Evolutionary conservation across 2,329 filamentous ascomycete species (phyloP).

Genomic region (Xylariaceae sp.): DNA sequence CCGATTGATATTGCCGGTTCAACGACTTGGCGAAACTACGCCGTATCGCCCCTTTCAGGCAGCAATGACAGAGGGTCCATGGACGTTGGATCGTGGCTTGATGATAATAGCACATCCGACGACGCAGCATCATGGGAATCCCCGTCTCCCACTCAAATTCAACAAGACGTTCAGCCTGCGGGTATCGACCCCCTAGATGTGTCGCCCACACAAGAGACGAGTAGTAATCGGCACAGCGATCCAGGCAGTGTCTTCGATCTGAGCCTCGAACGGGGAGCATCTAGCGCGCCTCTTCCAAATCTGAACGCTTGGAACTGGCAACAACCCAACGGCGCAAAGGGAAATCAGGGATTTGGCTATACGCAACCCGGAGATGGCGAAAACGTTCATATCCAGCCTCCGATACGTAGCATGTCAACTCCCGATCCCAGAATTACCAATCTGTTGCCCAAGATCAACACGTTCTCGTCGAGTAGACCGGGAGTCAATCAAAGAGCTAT

Average conservation of each 20-base stretch:
- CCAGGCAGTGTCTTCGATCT: slow-evolving; percentile 22
- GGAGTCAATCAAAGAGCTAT: slow-evolving; percentile 8
- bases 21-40: slow-evolving; percentile 15
- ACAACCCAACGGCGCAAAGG: slow-evolving; percentile 1
- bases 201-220: slow-evolving; percentile 15
- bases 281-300: slow-evolving; percentile 17
- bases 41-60: slow-evolving; percentile 28
- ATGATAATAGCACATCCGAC: slow-evolving; percentile 14
- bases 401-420: not conserved
- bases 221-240: slow-evolving; percentile 25
- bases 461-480: slow-evolving; percentile 20
- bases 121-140: not conserved
- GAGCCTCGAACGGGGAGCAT: slow-evolving; percentile 12
- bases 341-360: slow-evolving; percentile 1
- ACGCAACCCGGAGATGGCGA: not conserved
- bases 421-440: slow-evolving; percentile 18
- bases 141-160: not conserved
- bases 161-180: not conserved
- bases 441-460: slow-evolving; percentile 10
- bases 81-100: slow-evolving; percentile 10
- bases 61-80: slow-evolving; percentile 1
- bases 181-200: not conserved
- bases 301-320: slow-evolving; percentile 11
- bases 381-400: not conserved
- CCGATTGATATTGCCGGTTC: slow-evolving; percentile 21